Evolutionary conservation across 1,139 yeast species (phyloP), one percentile per base, ranked within the genome.

Genomic region (Schizosaccharomyces versatilis): DNA sequence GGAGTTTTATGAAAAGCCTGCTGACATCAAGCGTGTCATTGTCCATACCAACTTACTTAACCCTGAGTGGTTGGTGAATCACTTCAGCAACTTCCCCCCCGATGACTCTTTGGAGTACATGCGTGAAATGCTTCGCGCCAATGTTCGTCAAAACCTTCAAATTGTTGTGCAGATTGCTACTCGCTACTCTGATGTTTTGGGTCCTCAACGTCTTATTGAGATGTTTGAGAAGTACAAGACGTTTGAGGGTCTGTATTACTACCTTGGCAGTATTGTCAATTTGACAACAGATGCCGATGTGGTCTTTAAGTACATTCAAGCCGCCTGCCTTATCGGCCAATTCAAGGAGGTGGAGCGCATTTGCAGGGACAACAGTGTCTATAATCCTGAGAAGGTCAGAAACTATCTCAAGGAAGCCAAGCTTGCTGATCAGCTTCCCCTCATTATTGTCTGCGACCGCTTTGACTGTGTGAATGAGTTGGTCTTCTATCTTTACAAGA

Each of bases 341-440:
- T 75, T 78, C 66, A 83, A 84, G 65, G 99, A 90, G 71, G 85
- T 90, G 64, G 98, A 93, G 72, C 80, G 98, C 68, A 78, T 90
- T 61, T 96, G 88, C 54, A 81, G 94, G 68, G 95, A 86, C 67
- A 90, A 90, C 72, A 84, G 80, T 62, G 90, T 84, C 58, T 93
- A 88, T 70, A 90, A 86, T 67, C 94, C 97, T 59, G 98, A 90
- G 68, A 88, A 88, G 71, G 97, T 93, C 58, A 93, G 90, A 73
- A 93, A 90, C 72, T 90, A 84, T 69, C 77, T 90, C 71, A 90
- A 90, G 70, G 98, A 93, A 68, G 85, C 88, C 61, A 80, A 84
- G 65, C 76, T 90, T 61, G 93, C 88, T 59, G 97, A 93, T 66
- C 99, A 93, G 71, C 76, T 93, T 62, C 98, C 99, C 53, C 78